Conservation (phyloP, 2,329 filamentous ascomycete species). For the Diaporthe sp. region DNA sequence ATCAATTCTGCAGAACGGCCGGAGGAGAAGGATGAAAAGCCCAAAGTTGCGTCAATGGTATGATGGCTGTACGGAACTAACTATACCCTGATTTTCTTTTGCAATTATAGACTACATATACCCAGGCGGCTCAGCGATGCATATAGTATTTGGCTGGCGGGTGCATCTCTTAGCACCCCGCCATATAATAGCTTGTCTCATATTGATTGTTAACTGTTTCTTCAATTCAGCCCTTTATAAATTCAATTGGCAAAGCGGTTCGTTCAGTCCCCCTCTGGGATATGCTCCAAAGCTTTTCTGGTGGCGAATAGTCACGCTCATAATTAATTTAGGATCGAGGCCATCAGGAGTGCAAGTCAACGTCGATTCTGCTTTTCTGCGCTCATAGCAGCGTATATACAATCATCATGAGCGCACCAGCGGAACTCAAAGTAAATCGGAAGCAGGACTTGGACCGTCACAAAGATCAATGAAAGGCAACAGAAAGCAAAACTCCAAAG, state of each 20-base stretch:
- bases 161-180: background rate
- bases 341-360: background rate
- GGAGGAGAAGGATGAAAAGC: background rate
- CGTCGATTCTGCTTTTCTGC: constrained; percentile 25
- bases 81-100: background rate
- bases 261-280: background rate
- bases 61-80: background rate
- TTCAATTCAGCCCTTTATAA: too few relatives aligned
- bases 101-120: background rate
- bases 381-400: constrained; percentile 36
- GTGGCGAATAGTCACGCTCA: background rate
- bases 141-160: background rate
- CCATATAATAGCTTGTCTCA: background rate
- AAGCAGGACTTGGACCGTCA: constrained; percentile 1
- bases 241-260: background rate
- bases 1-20: background rate
- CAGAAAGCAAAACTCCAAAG: constrained; percentile 32
- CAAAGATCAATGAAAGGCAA: constrained; percentile 28
- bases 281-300: background rate
- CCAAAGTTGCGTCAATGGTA: background rate
- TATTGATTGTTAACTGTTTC: background rate
- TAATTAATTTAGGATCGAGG: too few relatives aligned
- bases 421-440: constrained; percentile 8
- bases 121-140: background rate
- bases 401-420: constrained; percentile 29